Evolutionary conservation across 805 yeast genomes (phyloP), one percentile per base, ranked within the genome.

Genomic region (Zygoascus flipseniorum): DNA sequence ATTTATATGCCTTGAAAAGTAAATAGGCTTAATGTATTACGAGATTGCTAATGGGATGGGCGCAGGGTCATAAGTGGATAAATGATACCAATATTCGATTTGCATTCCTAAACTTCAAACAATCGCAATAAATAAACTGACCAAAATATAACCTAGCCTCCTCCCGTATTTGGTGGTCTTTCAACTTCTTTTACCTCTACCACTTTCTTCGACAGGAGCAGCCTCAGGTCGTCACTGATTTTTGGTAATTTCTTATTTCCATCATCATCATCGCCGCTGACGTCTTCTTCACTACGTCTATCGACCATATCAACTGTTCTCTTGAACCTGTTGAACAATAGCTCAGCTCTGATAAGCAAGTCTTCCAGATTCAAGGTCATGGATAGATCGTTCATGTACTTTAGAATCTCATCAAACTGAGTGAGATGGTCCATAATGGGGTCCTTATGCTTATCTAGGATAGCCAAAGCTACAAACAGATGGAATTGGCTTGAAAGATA

Each of bases 331-430:
- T 87, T 74, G 64, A 89, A 93, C 39, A 92, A 72, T 31, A 88
- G 73, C 65, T 93, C 98, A 4, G 95, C 83, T 43, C 97, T 75
- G n/a, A 86, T 81, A 51, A 92, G 74, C 45, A 89, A 71, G 59
- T 87, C 95, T 47, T 85, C 80, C 60, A 89, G 71, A 54, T 87
- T 82, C 72, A 89, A 73, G 2, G 82, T 77, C 74, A 85, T 85
- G 49, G 88, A 82, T 55, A 93, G 75, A 62, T 92, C 97, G 69
- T 93, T 93, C 80, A 92, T 86, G 66, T 86, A 93, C 71, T 86
- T 89, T 63, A 93, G 76, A 26, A 93, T 90, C 66, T 92, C 96
- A 65, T 93, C 98, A 70, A 93, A 92, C 56, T 83, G 81, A 32
- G 73, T 73, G 55, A 93, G 73, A 62, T 88, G 85, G 43, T 82